A percentile compares a stretch with the other conserved stretches of the same genome.
These are phyloP conservation scores for Botryosphaeria dothidea DNA, from an alignment of 2,329 filamentous ascomycete species.

Conservation along the genomic window DNA sequence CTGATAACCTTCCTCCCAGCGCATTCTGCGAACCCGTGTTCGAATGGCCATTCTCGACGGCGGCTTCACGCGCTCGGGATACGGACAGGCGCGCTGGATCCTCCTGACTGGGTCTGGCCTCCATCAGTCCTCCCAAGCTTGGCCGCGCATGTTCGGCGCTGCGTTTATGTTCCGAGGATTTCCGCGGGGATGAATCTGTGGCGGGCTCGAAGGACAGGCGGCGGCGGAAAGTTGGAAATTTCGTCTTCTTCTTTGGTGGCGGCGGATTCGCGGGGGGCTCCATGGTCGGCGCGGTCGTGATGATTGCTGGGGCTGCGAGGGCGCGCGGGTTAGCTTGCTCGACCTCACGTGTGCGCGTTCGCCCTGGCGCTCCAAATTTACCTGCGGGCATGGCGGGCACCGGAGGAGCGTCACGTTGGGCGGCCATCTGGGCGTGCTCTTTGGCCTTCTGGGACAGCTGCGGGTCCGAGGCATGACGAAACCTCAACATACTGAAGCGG, in stretches of 20 bases:
- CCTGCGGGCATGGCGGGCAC: constrained; percentile 44
- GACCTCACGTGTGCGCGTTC: constrained; percentile 8
- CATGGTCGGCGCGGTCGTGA: constrained; percentile 85
- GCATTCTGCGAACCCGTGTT: constrained; percentile 29
- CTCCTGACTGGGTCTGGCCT: constrained; percentile 24
- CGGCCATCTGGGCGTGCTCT: constrained; percentile 60
- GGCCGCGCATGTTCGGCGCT: constrained; percentile 13
- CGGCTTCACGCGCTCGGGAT: constrained; percentile 49
- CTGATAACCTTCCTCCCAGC: constrained; percentile 55
- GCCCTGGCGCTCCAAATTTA: constrained; percentile 19
- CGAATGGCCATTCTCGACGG: constrained; percentile 62
- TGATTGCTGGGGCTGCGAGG: constrained; percentile 64
- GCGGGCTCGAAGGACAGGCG: constrained; percentile 39
- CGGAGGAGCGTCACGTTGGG: constrained; percentile 47
- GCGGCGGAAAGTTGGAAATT: constrained; percentile 37
- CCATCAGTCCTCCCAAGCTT: constrained; percentile 1
- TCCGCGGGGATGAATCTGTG: constrained; percentile 24
- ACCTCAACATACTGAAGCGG: constrained; percentile 71
- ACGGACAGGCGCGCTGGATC: constrained; percentile 60
- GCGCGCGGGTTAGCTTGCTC: constrained; percentile 28
- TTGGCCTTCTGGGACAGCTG: constrained; percentile 78
- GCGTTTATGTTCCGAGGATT: constrained; percentile 38
- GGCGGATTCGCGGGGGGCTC: constrained; percentile 25
- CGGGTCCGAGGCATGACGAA: constrained; percentile 90
- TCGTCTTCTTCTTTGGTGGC: constrained; percentile 30